These are phyloP conservation scores for Phaeodactylum tricornutum DNA, from an alignment of 108 stramenopile species.

Conservation along the genomic window DNA sequence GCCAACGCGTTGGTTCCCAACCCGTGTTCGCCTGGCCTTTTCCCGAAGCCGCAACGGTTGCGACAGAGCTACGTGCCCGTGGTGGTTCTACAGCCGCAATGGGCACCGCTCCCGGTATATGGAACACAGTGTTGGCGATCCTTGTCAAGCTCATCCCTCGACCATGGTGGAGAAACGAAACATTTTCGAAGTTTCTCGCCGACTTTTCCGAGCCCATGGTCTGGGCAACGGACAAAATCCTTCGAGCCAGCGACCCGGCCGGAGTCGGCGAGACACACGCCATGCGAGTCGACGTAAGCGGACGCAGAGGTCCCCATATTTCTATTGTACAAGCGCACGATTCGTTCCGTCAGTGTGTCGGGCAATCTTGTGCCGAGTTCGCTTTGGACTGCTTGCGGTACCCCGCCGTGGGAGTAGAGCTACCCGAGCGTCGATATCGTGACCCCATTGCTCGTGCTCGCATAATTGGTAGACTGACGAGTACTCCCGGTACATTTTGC, in stretches of 20 bases:
- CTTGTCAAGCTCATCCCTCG: conserved; percentile 40
- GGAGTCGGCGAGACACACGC: conserved; percentile 46
- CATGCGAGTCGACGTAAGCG: conserved; percentile 48
- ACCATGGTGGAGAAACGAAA: conserved; percentile 28
- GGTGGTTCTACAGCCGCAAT: conserved; percentile 43
- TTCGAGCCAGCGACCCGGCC: conserved; percentile 12
- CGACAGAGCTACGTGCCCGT: conserved; percentile 15
- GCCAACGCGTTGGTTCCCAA: conserved; percentile 31
- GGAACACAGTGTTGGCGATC: conserved; percentile 48
- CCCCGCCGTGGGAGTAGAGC: conserved; percentile 21
- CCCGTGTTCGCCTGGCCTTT: conserved; percentile 57
- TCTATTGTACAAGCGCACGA: conserved; percentile 48
- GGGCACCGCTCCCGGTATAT: conserved; percentile 55
- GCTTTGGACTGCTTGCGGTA: conserved; percentile 34
- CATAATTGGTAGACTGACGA: conserved; percentile 27
- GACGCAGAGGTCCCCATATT: background rate
- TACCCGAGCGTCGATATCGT: conserved; percentile 40
- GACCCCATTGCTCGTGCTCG: conserved; percentile 17
- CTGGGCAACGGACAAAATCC: conserved; percentile 19
- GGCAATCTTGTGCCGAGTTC: conserved; percentile 54
- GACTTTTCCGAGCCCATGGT: conserved; percentile 55
- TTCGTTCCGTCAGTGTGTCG: conserved; percentile 50
- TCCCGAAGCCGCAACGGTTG: conserved; percentile 58
- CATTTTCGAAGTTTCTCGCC: conserved; percentile 45
- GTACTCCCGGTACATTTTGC: conserved; percentile 47